Conservation (phyloP, 2,329 filamentous ascomycete genomes). For the Chaetomium globosum region DNA sequence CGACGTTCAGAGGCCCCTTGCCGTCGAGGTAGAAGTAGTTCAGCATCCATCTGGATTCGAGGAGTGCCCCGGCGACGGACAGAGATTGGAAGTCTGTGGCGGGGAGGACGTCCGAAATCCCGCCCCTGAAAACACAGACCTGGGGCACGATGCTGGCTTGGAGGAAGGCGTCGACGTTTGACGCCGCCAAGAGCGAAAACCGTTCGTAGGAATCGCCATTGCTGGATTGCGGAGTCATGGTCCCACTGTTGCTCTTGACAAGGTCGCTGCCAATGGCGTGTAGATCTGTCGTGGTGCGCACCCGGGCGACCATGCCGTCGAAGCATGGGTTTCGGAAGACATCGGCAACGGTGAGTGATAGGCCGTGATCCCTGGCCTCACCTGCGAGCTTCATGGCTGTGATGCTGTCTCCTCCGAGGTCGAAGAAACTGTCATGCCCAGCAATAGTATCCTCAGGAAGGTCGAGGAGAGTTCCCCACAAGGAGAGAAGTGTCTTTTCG, state of each 20-base stretch:
- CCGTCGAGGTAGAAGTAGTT: constrained; percentile 37
- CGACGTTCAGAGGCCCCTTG: constrained; percentile 29
- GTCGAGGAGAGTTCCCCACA: constrained; percentile 33
- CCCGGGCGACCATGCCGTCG: constrained; percentile 26
- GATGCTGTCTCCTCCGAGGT: constrained; percentile 44
- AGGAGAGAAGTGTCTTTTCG: constrained; percentile 23
- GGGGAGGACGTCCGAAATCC: constrained; percentile 35
- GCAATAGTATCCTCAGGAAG: constrained; percentile 29
- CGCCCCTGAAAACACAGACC: constrained; percentile 35
- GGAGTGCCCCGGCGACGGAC: constrained; percentile 32
- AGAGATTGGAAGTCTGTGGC: constrained; percentile 38
- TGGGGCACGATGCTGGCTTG: constrained; percentile 35
- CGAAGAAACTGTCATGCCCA: constrained; percentile 42
- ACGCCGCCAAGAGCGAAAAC: constrained; percentile 35
- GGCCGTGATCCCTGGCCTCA: constrained; percentile 36
- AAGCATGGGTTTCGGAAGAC: constrained; percentile 36
- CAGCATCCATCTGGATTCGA: constrained; percentile 35
- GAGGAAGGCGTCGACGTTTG: constrained; percentile 35
- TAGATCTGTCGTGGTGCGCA: constrained; percentile 2
- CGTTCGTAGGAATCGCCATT: constrained; percentile 30
- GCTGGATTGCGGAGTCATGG: background rate
- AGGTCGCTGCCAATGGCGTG: background rate
- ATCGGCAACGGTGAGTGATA: constrained; percentile 35
- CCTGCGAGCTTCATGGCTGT: constrained; percentile 51
- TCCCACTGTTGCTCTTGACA: background rate